phyloP scores from a whole-genome alignment of 2,329 filamentous ascomycete species.

The Diaporthe amygdali region DNA sequence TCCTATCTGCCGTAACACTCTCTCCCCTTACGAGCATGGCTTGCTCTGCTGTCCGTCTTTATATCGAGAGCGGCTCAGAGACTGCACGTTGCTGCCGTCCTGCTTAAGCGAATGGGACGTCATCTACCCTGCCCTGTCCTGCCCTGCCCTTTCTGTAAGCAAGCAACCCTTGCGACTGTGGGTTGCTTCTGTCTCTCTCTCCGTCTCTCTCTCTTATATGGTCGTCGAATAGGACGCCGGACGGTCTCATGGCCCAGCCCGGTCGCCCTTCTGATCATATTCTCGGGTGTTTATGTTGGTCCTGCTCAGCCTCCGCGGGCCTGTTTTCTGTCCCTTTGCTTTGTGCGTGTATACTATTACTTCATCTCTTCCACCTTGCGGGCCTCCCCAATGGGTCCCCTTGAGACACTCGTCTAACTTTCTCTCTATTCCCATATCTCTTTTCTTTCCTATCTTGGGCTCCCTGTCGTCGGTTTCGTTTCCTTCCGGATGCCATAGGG shows the following conservation, averaged over 20 bases:
- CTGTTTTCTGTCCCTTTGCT: neutral
- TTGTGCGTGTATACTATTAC: constrained; percentile 5
- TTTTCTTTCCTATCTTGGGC: constrained; percentile 14
- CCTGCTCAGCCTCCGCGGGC: constrained; percentile 18
- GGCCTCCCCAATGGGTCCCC: constrained; percentile 7
- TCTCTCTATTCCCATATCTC: neutral
- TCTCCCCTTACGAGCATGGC: neutral
- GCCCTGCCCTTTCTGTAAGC: neutral
- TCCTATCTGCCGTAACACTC: neutral
- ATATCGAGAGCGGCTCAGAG: constrained; percentile 20
- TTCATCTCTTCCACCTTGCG: constrained; percentile 4
- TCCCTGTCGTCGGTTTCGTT: constrained; percentile 11
- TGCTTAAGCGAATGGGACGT: constrained; percentile 21
- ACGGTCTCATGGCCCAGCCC: constrained; percentile 13
- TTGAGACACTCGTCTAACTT: constrained; percentile 19
- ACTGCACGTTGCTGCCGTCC: neutral
- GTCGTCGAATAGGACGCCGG: constrained; percentile 9
- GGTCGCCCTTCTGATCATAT: constrained; percentile 9
- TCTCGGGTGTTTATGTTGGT: constrained; percentile 5
- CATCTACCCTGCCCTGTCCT: constrained; percentile 11
- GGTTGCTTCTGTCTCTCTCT: neutral
- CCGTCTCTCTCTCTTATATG: neutral
- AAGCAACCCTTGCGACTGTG: constrained; percentile 5
- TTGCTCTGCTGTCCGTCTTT: neutral
- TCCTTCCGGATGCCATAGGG: constrained; percentile 12